Evolutionary conservation across 2,329 filamentous ascomycete species (phyloP).

Genomic region (Trichoderma sp.): DNA sequence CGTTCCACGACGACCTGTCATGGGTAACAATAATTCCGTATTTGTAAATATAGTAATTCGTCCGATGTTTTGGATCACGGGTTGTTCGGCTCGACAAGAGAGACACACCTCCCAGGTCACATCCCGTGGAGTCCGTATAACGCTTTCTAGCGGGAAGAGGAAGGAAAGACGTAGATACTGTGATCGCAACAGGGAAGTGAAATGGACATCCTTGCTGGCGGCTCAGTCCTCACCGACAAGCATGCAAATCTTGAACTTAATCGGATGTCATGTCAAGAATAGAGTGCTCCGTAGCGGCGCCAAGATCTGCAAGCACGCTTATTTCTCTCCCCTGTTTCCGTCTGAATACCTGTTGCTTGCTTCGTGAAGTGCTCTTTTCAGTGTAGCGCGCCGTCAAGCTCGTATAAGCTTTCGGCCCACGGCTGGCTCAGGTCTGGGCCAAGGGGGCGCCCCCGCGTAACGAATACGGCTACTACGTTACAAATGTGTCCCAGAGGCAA

Average conservation of each 20-base stretch:
- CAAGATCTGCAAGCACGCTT: slow-evolving; percentile 3
- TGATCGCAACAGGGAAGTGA: neutral
- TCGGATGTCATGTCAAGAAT: neutral
- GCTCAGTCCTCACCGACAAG: neutral
- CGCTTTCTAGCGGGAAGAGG: neutral
- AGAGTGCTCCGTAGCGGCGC: neutral
- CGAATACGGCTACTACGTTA: slow-evolving; percentile 1
- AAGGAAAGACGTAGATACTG: neutral
- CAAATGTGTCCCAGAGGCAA: neutral
- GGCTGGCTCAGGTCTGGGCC: neutral
- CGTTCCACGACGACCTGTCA: neutral
- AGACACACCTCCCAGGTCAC: neutral
- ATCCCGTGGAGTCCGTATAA: neutral
- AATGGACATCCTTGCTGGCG: neutral
- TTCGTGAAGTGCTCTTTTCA: neutral
- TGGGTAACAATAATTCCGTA: neutral
- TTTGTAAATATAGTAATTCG: neutral
- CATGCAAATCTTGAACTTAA: neutral
- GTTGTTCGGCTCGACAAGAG: neutral
- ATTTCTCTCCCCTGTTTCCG: neutral
- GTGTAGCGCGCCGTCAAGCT: neutral
- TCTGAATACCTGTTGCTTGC: neutral
- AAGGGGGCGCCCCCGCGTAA: neutral
- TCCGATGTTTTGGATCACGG: too few relatives aligned
- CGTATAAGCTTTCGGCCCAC: neutral